phyloP scores from a whole-genome alignment of 2,329 filamentous ascomycete species.

The Didymella pinodella region DNA sequence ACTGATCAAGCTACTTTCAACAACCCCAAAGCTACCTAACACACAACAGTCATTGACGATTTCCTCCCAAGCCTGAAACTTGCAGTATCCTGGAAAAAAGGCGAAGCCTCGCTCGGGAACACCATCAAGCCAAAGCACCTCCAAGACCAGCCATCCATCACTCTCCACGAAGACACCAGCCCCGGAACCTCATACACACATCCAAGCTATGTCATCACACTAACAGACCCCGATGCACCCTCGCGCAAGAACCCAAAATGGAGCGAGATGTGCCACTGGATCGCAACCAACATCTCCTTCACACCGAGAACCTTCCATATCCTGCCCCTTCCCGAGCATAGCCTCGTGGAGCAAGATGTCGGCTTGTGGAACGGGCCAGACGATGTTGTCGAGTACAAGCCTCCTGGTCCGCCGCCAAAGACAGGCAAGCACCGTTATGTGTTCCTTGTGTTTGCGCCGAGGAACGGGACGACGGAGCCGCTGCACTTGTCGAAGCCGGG shows the following conservation, averaged over 20 bases:
- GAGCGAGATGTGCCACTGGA: constrained; percentile 67
- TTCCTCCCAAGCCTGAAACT: constrained; percentile 65
- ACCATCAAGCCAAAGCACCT: constrained; percentile 57
- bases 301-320: constrained; percentile 32
- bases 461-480: constrained; percentile 54
- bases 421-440: constrained; percentile 67
- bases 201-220: constrained; percentile 57
- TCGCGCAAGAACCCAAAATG: constrained; percentile 62
- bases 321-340: constrained; percentile 38
- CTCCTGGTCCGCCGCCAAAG: constrained; percentile 63
- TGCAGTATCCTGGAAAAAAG: constrained; percentile 57
- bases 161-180: constrained; percentile 47
- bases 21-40: constrained; percentile 6
- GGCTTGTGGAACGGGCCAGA: constrained; percentile 31
- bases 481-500: constrained; percentile 57
- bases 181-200: constrained; percentile 29
- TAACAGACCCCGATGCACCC: constrained; percentile 68
- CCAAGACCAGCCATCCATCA: constrained; percentile 53
- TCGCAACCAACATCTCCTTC: constrained; percentile 51
- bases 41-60: constrained; percentile 62
- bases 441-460: constrained; percentile 59
- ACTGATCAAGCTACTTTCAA: not conserved
- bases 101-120: constrained; percentile 60
- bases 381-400: constrained; percentile 60
- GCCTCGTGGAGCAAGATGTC: constrained; percentile 14